Evolutionary conservation across 2,329 filamentous ascomycete species (phyloP), one percentile per base, ranked within the genome.

Genomic region (Fusarium praegraminearum): DNA sequence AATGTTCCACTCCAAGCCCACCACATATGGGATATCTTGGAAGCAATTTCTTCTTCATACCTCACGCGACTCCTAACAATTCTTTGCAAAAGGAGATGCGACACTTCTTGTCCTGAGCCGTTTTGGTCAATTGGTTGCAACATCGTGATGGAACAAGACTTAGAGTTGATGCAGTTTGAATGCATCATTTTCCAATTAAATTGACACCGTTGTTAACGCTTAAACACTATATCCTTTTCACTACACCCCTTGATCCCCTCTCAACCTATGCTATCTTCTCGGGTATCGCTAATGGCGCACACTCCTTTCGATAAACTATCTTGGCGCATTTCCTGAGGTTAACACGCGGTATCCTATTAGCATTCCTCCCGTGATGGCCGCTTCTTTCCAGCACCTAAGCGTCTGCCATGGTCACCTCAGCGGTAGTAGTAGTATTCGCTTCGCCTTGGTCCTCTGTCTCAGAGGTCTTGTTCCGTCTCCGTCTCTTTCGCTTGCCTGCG

Each of bases 401-500:
- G 22, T 76, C 73, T 15, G 64, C 68, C 28, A 54, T 64, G 16
- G 62, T 44, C 13, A 46, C 62, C 45, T 69, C 61, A 16, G 52
- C 46, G 32, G 62, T n/a, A 35, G 51, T 28, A 35, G 50, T 28
- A 33, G 22, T 40, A 15, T 55, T 57, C 12, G 59, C 71, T 47
- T 68, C 61, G 4, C 46, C 71, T 30, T 71, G 47, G 3, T 46
- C 61, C 7, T 57, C 57, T 16, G 66, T 59, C 41, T 66, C 73
- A 55, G 56, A 57, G 15, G 71, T 20, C 71, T 79, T 78, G 52
- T 60, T 69, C 71, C 72, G 80, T 69, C 70, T 76, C 62, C 74
- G 73, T 54, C 77, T 73, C 70, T 78, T 77, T 49, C 78, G 70
- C 70, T 78, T 79, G 54, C 71, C 73, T 45, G 70, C 62, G 22